A percentile compares a stretch with the other conserved stretches of the same genome.
phyloP scores from a whole-genome alignment of 1,139 yeast genomes.

The Maudiozyma humilis region DNA sequence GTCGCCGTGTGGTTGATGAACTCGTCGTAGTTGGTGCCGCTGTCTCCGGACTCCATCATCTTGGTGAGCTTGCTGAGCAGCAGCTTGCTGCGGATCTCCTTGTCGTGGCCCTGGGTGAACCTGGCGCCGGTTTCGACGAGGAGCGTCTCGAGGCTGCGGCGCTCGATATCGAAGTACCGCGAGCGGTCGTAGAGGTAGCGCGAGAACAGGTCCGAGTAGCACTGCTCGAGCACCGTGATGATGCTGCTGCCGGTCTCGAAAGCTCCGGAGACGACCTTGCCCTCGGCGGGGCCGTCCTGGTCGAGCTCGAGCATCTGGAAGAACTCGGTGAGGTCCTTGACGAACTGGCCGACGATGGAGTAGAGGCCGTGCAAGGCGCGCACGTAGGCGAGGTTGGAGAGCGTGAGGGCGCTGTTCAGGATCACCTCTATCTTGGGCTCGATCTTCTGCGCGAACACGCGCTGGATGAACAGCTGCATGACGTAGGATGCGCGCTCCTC shows the following conservation, averaged over 20 bases:
- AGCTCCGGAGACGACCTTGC: constrained; percentile 9
- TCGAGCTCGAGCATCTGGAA: constrained; percentile 38
- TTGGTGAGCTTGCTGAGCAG: constrained; percentile 35
- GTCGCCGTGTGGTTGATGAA: constrained; percentile 9
- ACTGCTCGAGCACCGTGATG: constrained; percentile 52
- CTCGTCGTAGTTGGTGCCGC: constrained; percentile 7
- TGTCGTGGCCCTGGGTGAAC: constrained; percentile 47
- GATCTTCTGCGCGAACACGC: constrained; percentile 70
- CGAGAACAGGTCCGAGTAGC: constrained; percentile 61
- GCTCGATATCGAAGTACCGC: constrained; percentile 65
- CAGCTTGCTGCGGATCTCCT: constrained; percentile 41
- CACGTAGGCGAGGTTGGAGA: constrained; percentile 66
- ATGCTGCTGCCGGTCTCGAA: constrained; percentile 29
- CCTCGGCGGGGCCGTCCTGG: constrained; percentile 32
- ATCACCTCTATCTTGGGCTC: constrained; percentile 59
- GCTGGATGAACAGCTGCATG: constrained; percentile 59
- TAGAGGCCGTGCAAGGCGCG: constrained; percentile 65
- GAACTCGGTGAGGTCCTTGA: constrained; percentile 57
- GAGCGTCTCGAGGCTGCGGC: constrained; percentile 57
- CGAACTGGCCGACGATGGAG: constrained; percentile 52
- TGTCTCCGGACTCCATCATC: constrained; percentile 15
- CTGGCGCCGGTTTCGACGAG: constrained; percentile 43
- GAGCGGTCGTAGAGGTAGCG: constrained; percentile 58
- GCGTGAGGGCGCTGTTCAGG: constrained; percentile 54
- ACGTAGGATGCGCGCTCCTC: constrained; percentile 59